Conservation (phyloP, 768 basidiomycete species). For the Pisolithus sp. region DNA sequence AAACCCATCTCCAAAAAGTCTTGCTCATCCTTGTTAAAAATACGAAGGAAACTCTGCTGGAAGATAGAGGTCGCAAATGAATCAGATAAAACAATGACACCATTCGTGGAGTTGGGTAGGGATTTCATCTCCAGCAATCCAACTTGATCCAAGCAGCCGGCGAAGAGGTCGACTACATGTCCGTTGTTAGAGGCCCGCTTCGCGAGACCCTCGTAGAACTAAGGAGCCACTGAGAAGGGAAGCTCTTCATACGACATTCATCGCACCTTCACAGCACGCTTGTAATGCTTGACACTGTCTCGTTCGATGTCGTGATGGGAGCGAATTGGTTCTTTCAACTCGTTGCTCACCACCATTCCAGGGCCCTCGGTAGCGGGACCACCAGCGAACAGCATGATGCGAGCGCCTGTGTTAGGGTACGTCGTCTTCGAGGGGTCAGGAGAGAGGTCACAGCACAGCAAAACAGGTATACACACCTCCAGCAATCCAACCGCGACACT, state of each 20-base stretch:
- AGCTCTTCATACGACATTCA: not conserved
- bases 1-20: constrained; percentile 96
- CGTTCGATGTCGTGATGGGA: constrained; percentile 99
- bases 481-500: constrained; percentile 89
- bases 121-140: constrained; percentile 97
- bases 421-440: constrained; percentile 44
- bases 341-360: constrained; percentile 92
- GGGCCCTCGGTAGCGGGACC: constrained; percentile 96
- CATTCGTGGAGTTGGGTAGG: constrained; percentile 91
- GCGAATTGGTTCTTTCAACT: constrained; percentile 94
- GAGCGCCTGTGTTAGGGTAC: constrained; percentile 92
- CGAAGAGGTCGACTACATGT: constrained; percentile 91
- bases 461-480: constrained; percentile 46
- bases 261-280: constrained; percentile 87
- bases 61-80: constrained; percentile 97
- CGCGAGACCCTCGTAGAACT: constrained; percentile 96
- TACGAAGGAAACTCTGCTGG: constrained; percentile 93
- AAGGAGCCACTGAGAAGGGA: constrained; percentile 4
- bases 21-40: constrained; percentile 89
- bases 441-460: not conserved
- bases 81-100: constrained; percentile 92
- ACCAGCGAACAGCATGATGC: constrained; percentile 94
- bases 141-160: constrained; percentile 96
- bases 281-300: constrained; percentile 95
- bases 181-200: constrained; percentile 92